Percentiles rank a stretch among this genome's conserved stretches.
phyloP scores from a whole-genome alignment of 331 rosid species.

The Quercus tomentella region DNA sequence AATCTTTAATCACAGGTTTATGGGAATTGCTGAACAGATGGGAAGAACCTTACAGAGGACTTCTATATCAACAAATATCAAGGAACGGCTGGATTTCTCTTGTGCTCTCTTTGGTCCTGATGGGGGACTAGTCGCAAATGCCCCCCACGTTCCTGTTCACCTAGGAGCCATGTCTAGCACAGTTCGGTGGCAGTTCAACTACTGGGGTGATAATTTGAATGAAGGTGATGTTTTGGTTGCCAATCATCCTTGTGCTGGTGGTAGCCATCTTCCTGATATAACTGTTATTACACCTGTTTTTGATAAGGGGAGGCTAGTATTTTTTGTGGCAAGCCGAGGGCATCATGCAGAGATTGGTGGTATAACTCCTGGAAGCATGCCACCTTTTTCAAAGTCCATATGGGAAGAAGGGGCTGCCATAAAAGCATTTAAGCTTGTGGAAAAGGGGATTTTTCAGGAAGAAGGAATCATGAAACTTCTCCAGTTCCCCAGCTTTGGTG shows the following conservation, averaged over 20 bases:
- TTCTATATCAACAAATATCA: slow-evolving; percentile 88
- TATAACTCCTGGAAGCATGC: slow-evolving; percentile 95
- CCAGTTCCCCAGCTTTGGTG: slow-evolving; percentile 52
- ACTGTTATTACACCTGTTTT: slow-evolving; percentile 89
- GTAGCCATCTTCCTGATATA: slow-evolving; percentile 95
- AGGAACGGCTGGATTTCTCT: slow-evolving; percentile 90
- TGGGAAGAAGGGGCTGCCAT: slow-evolving; percentile 94
- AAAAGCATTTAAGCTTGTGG: slow-evolving; percentile 83
- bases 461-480: slow-evolving; percentile 68
- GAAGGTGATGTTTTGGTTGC: slow-evolving; percentile 93
- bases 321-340: slow-evolving; percentile 87
- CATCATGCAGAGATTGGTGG: slow-evolving; percentile 96
- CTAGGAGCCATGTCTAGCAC: slow-evolving; percentile 91
- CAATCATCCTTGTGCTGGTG: slow-evolving; percentile 94
- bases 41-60: slow-evolving; percentile 94
- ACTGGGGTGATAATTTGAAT: slow-evolving; percentile 63
- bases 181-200: slow-evolving; percentile 74
- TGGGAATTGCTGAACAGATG: slow-evolving; percentile 99
- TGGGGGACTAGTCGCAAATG: slow-evolving; percentile 93
- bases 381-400: slow-evolving; percentile 83
- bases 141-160: slow-evolving; percentile 92
- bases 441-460: slow-evolving; percentile 72
- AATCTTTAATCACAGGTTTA: slow-evolving; percentile 84
- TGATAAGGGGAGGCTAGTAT: slow-evolving; percentile 57
- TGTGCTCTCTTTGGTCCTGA: slow-evolving; percentile 89